Percentiles rank a stretch among this genome's conserved stretches.
Conservation (phyloP, 768 basidiomycete genomes). For the Mycena latifolia region DNA sequence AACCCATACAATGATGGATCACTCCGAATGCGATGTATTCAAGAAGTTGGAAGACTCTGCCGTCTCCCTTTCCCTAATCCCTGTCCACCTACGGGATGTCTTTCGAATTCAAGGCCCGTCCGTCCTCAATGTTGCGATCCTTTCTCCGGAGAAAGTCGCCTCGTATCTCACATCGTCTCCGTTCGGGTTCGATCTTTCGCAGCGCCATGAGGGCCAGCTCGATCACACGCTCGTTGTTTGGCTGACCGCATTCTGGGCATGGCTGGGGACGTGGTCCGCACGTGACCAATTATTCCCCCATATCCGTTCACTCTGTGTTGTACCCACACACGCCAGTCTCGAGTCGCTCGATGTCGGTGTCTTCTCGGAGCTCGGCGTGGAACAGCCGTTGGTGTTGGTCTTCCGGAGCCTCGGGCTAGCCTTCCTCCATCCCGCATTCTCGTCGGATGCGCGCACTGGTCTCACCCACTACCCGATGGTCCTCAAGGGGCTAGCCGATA, state of each 20-base stretch:
- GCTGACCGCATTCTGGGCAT: slow-evolving; percentile 59
- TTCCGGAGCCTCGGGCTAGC: slow-evolving; percentile 47
- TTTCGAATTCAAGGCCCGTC: slow-evolving; percentile 40
- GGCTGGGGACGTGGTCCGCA: slow-evolving; percentile 47
- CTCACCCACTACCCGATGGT: slow-evolving; percentile 34
- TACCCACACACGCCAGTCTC: slow-evolving; percentile 50
- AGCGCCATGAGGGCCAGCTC: slow-evolving; percentile 25
- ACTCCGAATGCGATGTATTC: slow-evolving; percentile 45
- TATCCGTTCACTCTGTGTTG: slow-evolving; percentile 42
- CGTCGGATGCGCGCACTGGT: slow-evolving; percentile 33
- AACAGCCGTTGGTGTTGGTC: slow-evolving; percentile 36
- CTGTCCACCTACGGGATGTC: slow-evolving; percentile 37
- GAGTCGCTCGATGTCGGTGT: slow-evolving; percentile 40
- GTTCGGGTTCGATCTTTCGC: slow-evolving; percentile 40
- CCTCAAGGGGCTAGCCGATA: slow-evolving; percentile 40
- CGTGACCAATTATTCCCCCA: slow-evolving; percentile 39
- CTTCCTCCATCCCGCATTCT: slow-evolving; percentile 48
- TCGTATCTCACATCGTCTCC: slow-evolving; percentile 44
- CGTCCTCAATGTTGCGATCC: slow-evolving; percentile 47
- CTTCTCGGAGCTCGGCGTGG: slow-evolving; percentile 43
- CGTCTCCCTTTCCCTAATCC: slow-evolving; percentile 46
- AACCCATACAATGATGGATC: slow-evolving; percentile 45
- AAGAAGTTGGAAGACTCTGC: slow-evolving; percentile 45
- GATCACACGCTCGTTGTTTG: slow-evolving; percentile 42
- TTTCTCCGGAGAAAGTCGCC: slow-evolving; percentile 43